phyloP scores from a whole-genome alignment of 768 basidiomycete species.

The Pulveroboletus frians region DNA sequence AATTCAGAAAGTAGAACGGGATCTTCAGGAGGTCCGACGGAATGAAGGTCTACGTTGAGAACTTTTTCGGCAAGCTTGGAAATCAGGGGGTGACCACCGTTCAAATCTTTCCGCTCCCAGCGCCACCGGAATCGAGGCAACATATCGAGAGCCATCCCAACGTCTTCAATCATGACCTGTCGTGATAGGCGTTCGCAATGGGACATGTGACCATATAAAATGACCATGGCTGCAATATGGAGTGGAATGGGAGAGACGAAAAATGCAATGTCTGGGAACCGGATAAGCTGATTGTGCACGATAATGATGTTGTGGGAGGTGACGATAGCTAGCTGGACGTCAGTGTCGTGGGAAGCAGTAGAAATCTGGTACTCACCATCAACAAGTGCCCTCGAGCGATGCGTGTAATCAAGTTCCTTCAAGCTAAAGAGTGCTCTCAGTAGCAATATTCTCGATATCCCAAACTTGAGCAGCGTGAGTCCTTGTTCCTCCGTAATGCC shows the following conservation, averaged over 20 bases:
- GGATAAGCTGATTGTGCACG: constrained; percentile 77
- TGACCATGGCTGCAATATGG: constrained; percentile 89
- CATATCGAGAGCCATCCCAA: constrained; percentile 85
- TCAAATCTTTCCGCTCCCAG: constrained; percentile 81
- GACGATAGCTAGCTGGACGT: constrained; percentile 56
- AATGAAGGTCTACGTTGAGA: constrained; percentile 66
- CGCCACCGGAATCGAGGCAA: constrained; percentile 87
- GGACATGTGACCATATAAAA: constrained; percentile 82
- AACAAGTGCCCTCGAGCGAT: constrained; percentile 65
- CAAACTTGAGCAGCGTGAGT: constrained; percentile 75
- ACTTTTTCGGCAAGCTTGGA: constrained; percentile 77
- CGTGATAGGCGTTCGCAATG: constrained; percentile 62
- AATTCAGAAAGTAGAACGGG: constrained; percentile 39
- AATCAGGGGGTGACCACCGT: constrained; percentile 79
- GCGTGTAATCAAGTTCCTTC: constrained; percentile 60
- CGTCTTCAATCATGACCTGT: constrained; percentile 69
- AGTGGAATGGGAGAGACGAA: constrained; percentile 86
- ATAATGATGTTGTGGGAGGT: constrained; percentile 86
- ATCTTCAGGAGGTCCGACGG: constrained; percentile 40
- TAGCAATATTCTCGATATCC: constrained; percentile 73
- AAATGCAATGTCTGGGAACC: constrained; percentile 82
- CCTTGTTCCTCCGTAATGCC: constrained; percentile 78
- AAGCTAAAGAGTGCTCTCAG: constrained; percentile 75
- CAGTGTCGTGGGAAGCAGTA: constrained; percentile 2
- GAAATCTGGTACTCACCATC: constrained; percentile 52